Base-by-base conservation (phyloP, 2,329 filamentous ascomycete genomes). In the Cladosporium sp. region DNA sequence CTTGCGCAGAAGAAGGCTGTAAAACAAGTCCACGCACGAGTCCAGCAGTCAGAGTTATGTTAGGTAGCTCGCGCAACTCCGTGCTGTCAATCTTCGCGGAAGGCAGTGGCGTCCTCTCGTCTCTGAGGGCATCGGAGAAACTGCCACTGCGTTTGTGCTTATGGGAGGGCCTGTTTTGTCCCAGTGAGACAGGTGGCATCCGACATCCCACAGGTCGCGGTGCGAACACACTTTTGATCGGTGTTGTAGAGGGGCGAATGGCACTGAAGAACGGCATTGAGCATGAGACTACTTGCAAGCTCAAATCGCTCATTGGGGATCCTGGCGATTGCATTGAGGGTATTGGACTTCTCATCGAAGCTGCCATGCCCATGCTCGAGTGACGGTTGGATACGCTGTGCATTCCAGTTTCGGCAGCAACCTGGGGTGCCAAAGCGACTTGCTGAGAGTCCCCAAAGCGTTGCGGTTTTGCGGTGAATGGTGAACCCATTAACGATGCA, bases 21-120 rank as follows among this genome's bases (percentile, higher is more conserved):
- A 96, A 86, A 6, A 97, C 76, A 66, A 93, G 91, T 16, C 95
- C 95, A 60, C 94, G 87, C 23, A 98, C 93, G 44, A 99, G 85
- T 69, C 91, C 94, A 11, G 93, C 92, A 4, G 90, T 88, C 72
- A 92, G 89, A 14, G 90, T 87, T 26, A 89, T 81, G 11, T 88
- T 83, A 68, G 89, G 83, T 16, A 88, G 78, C 23, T 73, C 68
- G 61, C 71, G 70, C n/a, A 74, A 60, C 60, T 75, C 73, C 26
- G 74, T 68, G 37, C 77, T 74, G 35, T 83, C 76, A 44, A 77
- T 72, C 66, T 83, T 81, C 44, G 81, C 77, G 35, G 80, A 78
- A 4, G 83, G 82, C 10, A 86, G 72, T 1, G 84, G 84, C 12
- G 83, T 78, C 63, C 86, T 78, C 80, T 89, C 78, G 73, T 95